Evolutionary conservation across 768 basidiomycete genomes (phyloP).

Genomic region (Lepiota brunneoincarnata): DNA sequence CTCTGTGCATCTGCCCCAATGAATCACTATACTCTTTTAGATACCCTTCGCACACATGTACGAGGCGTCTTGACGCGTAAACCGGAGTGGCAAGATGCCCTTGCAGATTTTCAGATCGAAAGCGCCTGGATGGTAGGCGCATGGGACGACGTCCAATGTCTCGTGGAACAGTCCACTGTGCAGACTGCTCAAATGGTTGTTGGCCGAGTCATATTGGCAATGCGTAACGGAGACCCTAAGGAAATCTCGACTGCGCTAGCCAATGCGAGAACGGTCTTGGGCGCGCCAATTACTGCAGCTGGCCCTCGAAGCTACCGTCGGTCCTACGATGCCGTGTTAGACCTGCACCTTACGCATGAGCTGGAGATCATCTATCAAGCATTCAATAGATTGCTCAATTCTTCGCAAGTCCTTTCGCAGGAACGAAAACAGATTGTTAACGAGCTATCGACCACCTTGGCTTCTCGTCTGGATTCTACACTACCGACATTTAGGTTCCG

Average conservation of each 20-base stretch:
- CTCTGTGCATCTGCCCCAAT: neutral
- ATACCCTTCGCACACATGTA: slow-evolving; percentile 93
- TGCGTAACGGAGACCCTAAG: slow-evolving; percentile 53
- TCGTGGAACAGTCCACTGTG: slow-evolving; percentile 48
- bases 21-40: slow-evolving; percentile 36
- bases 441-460: slow-evolving; percentile 48
- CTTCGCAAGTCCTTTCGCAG: slow-evolving; percentile 33
- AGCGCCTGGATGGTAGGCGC: slow-evolving; percentile 96
- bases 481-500: slow-evolving; percentile 86
- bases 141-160: slow-evolving; percentile 76
- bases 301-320: slow-evolving; percentile 80
- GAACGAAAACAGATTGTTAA: slow-evolving; percentile 34
- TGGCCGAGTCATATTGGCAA: slow-evolving; percentile 76
- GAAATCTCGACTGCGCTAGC: slow-evolving; percentile 50
- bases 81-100: slow-evolving; percentile 74
- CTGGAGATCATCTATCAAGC: slow-evolving; percentile 63
- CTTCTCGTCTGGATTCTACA: slow-evolving; percentile 68
- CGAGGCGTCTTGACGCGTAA: slow-evolving; percentile 83
- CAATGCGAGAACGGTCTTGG: slow-evolving; percentile 69
- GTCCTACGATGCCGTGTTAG: slow-evolving; percentile 82
- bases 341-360: slow-evolving; percentile 86
- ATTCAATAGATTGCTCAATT: slow-evolving; percentile 34
- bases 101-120: slow-evolving; percentile 87
- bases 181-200: slow-evolving; percentile 67
- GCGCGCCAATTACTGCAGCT: slow-evolving; percentile 77